These are phyloP conservation scores for Wickerhamomyces hampshirensis DNA, from an alignment of 805 yeast species.

Conservation along the genomic window DNA sequence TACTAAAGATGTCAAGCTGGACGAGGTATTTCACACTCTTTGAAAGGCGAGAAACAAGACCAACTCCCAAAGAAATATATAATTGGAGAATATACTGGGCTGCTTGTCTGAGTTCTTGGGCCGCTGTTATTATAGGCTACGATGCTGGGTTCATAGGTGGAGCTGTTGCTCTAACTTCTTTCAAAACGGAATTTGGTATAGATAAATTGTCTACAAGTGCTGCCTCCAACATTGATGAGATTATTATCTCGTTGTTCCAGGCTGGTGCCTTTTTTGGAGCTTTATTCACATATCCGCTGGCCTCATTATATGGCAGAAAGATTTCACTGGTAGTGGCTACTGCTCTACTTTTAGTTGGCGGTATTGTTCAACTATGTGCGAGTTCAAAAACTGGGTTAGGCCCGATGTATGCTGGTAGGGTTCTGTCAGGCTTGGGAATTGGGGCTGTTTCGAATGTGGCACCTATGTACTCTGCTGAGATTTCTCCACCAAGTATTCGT, in stretches of 20 bases:
- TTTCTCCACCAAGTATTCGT: slow-evolving; percentile 41
- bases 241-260: slow-evolving; percentile 45
- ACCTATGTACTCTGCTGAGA: slow-evolving; percentile 45
- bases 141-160: slow-evolving; percentile 55
- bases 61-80: slow-evolving; percentile 39
- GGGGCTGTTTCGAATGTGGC: slow-evolving; percentile 49
- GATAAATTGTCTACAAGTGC: slow-evolving; percentile 25
- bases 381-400: slow-evolving; percentile 31
- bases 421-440: slow-evolving; percentile 43
- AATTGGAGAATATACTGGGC: slow-evolving; percentile 42
- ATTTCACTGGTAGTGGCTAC: slow-evolving; percentile 36
- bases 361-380: slow-evolving; percentile 34
- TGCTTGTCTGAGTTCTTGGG: slow-evolving; percentile 39
- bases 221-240: slow-evolving; percentile 30
- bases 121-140: slow-evolving; percentile 49
- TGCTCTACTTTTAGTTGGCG: slow-evolving; percentile 37
- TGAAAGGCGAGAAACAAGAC: slow-evolving; percentile 18
- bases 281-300: slow-evolving; percentile 37
- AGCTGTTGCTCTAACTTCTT: slow-evolving; percentile 42
- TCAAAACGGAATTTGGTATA: slow-evolving; percentile 40
- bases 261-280: slow-evolving; percentile 50
- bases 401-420: slow-evolving; percentile 48
- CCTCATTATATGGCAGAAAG: slow-evolving; percentile 36
- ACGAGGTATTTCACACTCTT: slow-evolving; percentile 13
- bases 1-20: not conserved